phyloP scores from a whole-genome alignment of 2,329 filamentous ascomycete genomes.

The Colletotrichum sublineola region DNA sequence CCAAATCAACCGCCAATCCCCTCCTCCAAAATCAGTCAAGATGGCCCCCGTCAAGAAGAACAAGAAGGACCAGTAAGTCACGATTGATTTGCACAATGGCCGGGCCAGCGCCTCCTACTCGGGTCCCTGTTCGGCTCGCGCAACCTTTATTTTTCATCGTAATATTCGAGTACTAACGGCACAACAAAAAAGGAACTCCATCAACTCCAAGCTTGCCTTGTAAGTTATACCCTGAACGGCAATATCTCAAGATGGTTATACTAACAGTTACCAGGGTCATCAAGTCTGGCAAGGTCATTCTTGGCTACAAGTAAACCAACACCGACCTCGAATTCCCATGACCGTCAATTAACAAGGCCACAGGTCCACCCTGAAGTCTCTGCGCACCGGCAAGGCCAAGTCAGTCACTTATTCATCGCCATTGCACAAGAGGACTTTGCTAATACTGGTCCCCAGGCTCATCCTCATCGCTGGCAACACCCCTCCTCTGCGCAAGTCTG shows the following conservation, averaged over 20 bases:
- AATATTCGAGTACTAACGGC: background rate
- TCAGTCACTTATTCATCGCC: slow-evolving; percentile 76
- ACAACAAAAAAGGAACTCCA: slow-evolving; percentile 69
- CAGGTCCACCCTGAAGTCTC: slow-evolving; percentile 76
- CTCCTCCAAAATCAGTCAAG: slow-evolving; percentile 60
- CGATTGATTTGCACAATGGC: too few species aligned
- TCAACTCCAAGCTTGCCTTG: slow-evolving; percentile 44
- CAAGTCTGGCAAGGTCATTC: slow-evolving; percentile 82
- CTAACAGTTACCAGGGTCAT: slow-evolving; percentile 71
- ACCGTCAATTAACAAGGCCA: background rate
- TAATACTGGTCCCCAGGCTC: slow-evolving; percentile 75
- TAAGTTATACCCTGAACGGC: background rate
- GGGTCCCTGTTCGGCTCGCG: background rate
- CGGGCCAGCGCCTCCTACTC: background rate
- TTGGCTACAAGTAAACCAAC: slow-evolving; percentile 79
- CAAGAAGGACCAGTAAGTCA: slow-evolving; percentile 80
- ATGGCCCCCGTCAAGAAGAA: slow-evolving; percentile 80
- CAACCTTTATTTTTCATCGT: background rate
- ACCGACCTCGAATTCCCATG: background rate
- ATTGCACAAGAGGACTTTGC: slow-evolving; percentile 40
- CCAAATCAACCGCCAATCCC: slow-evolving; percentile 48
- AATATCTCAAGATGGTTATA: slow-evolving; percentile 12
- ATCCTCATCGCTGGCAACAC: slow-evolving; percentile 96
- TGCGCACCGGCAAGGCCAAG: slow-evolving; percentile 97
- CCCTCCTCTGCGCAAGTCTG: slow-evolving; percentile 96